These are phyloP conservation scores for Colletotrichum cereale DNA, from an alignment of 2,329 filamentous ascomycete genomes.

Conservation along the genomic window DNA sequence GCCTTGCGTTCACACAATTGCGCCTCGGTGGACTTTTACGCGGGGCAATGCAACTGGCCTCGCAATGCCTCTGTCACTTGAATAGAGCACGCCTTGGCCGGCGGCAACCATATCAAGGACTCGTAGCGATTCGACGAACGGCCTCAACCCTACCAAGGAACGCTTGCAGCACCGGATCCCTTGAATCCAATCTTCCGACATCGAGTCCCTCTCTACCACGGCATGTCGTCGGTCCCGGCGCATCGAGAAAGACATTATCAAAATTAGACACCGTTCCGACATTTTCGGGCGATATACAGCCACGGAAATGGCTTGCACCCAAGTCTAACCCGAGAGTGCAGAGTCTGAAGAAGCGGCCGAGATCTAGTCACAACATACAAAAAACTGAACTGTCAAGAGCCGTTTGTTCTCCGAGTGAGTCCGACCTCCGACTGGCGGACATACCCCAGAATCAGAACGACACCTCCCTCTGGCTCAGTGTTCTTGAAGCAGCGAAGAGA, in stretches of 20 bases:
- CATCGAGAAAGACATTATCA: not conserved
- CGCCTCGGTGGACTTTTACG: constrained; percentile 19
- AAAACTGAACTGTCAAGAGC: not conserved
- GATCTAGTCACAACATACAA: not conserved
- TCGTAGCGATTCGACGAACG: constrained; percentile 20
- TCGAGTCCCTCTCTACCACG: not conserved
- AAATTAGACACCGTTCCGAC: not conserved
- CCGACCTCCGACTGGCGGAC: constrained; percentile 1
- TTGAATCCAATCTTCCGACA: not conserved
- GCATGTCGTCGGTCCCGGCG: not conserved
- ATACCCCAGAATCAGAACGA: constrained; percentile 36
- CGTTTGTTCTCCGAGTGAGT: not conserved
- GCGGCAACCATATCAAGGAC: constrained; percentile 29
- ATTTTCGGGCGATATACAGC: not conserved
- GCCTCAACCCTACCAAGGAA: constrained; percentile 1
- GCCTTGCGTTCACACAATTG: not conserved
- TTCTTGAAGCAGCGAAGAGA: constrained; percentile 41
- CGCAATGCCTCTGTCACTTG: constrained; percentile 42
- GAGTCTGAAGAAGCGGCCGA: not conserved
- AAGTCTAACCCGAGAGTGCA: not conserved
- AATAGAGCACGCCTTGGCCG: constrained; percentile 42
- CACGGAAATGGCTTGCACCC: not conserved
- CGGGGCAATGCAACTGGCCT: constrained; percentile 42
- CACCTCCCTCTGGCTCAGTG: constrained; percentile 41
- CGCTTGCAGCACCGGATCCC: not conserved